Evolutionary conservation across 1,139 yeast species (phyloP).

Genomic region (Suhomyces bolitotheri): DNA sequence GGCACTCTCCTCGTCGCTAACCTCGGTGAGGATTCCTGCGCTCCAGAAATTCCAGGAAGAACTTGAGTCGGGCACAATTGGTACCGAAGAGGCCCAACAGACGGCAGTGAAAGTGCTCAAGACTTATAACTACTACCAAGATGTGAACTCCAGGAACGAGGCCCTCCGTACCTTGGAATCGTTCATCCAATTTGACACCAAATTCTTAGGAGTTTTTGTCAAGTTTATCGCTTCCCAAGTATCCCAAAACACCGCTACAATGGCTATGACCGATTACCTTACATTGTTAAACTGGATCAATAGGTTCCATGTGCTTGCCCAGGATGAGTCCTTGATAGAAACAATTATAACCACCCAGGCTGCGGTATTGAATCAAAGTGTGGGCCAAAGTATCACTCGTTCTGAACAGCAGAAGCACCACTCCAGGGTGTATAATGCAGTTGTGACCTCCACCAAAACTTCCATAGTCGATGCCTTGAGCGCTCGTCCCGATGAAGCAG

Average conservation of each 20-base stretch:
- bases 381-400: slow-evolving; percentile 13
- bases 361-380: slow-evolving; percentile 22
- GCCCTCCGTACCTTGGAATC: slow-evolving; percentile 38
- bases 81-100: slow-evolving; percentile 22
- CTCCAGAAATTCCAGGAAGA: slow-evolving; percentile 22
- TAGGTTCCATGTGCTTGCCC: slow-evolving; percentile 27
- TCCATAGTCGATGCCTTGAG: slow-evolving; percentile 24
- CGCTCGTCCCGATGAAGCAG: slow-evolving; percentile 1
- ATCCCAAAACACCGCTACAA: slow-evolving; percentile 30
- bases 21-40: slow-evolving; percentile 34
- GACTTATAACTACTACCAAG: slow-evolving; percentile 54
- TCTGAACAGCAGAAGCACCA: slow-evolving; percentile 36
- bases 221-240: slow-evolving; percentile 38
- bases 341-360: slow-evolving; percentile 24
- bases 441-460: slow-evolving; percentile 38
- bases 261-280: slow-evolving; percentile 56
- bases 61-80: slow-evolving; percentile 18
- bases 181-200: slow-evolving; percentile 33
- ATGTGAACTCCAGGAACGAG: slow-evolving; percentile 45
- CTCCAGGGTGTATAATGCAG: slow-evolving; percentile 48
- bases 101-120: slow-evolving; percentile 34
- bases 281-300: slow-evolving; percentile 61
- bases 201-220: slow-evolving; percentile 33
- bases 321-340: slow-evolving; percentile 14
- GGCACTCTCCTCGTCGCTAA: slow-evolving; percentile 34